Evolutionary conservation across 2,329 filamentous ascomycete species (phyloP).

Genomic region (Xylaria sp.): DNA sequence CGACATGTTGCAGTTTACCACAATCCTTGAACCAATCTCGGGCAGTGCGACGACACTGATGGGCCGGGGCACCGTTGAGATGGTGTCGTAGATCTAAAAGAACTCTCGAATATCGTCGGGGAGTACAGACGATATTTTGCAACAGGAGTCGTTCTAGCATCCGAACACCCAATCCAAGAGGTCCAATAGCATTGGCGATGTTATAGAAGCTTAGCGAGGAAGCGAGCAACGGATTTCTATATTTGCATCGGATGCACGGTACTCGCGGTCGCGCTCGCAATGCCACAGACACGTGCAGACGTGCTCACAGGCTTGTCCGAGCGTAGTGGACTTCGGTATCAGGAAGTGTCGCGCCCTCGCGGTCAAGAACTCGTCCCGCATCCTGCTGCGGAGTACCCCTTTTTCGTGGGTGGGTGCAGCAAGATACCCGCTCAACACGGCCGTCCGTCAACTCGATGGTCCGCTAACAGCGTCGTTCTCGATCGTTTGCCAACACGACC

Average conservation of each 20-base stretch:
- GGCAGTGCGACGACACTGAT: background rate
- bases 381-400: background rate
- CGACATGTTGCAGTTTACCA: background rate
- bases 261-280: too few relatives aligned
- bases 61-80: background rate
- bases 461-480: too few relatives aligned
- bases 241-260: too few relatives aligned
- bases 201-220: background rate
- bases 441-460: background rate
- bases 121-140: too few relatives aligned
- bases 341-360: background rate
- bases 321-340: too few relatives aligned
- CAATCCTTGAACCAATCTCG: background rate
- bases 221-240: background rate
- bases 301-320: background rate
- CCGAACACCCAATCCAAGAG: background rate
- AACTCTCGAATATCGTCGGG: background rate
- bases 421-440: background rate
- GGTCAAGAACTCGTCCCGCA: background rate
- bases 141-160: too few relatives aligned
- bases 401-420: background rate
- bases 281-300: too few relatives aligned
- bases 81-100: background rate
- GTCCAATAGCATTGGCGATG: background rate
- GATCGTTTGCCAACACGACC: too few relatives aligned